Base-by-base conservation (phyloP, 2,329 filamentous ascomycete genomes). In the Mycosphaerelloides madeirae region DNA sequence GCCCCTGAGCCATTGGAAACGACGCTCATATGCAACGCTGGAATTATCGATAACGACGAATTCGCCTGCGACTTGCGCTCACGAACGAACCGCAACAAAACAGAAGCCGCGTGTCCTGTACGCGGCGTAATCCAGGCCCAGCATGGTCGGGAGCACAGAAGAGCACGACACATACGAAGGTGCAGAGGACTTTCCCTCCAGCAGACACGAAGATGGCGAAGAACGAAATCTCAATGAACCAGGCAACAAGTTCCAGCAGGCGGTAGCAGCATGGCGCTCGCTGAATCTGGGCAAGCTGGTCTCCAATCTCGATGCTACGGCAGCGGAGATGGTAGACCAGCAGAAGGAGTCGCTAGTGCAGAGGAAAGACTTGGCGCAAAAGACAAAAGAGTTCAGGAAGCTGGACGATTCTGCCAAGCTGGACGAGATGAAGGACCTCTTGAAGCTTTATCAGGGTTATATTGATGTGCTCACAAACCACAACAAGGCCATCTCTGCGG, bases 301-400 rank as follows among this genome's bases (percentile, higher is more conserved):
- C 50, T 84, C 88, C 25, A 86, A 79, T 54, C 83, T 98, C 52
- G 93, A 98, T 68, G 85, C 84, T 48, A 91, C 89, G 3, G 93
- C 93, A n/a, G 91, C 90, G 9, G 93, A 97, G 60, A 88, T 98
- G 50, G 88, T 97, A 41, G 75, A 85, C 37, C 89, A 95, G 64
- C 94, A 98, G 64, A 81, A 90, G 58, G 93, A 97, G 67, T 87
- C 91, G n/a, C 85, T 95, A 3, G 84, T 96, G 0, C 91, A 98
- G 65, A 80, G 93, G 41, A 98, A 98, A 65, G 94, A 98, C 49
- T 75, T 98, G 15, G 93, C 94, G n/a, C 90, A 96, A 64, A 97
- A 96, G 75, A 98, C 93, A 1, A 98, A 98, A 62, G 91, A 97
- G 60, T 98, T 97, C 58, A 78, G 90, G 49, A 97, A 96, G 66